Conservation (phyloP, 2,329 filamentous ascomycete genomes). For the Piedraia hortae region DNA sequence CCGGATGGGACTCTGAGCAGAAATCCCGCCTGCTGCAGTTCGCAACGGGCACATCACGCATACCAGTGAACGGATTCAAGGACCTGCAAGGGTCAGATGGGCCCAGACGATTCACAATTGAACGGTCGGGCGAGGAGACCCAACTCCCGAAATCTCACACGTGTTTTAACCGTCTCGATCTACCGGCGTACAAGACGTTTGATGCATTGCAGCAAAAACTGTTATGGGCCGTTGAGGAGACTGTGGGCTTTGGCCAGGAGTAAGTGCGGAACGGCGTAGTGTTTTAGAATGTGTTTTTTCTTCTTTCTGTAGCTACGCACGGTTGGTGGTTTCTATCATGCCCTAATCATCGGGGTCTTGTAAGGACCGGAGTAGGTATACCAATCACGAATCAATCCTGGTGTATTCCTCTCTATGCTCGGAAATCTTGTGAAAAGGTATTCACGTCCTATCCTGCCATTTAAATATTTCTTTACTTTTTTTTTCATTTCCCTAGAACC, state of each 20-base stretch:
- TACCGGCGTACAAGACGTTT: constrained; percentile 74
- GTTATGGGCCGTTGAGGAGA: constrained; percentile 93
- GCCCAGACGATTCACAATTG: constrained; percentile 84
- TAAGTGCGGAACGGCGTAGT: constrained; percentile 27
- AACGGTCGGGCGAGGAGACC: constrained; percentile 75
- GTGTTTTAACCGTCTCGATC: constrained; percentile 91
- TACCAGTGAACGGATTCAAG: constrained; percentile 98
- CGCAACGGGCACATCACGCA: constrained; percentile 87
- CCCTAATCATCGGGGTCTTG: no score
- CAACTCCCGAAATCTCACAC: constrained; percentile 94
- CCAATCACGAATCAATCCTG: no score
- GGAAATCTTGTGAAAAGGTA: no score
- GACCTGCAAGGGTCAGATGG: constrained; percentile 93
- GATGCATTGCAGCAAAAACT: constrained; percentile 71
- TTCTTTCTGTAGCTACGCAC: background rate
- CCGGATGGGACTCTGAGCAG: constrained; percentile 92
- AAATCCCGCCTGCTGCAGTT: constrained; percentile 92
- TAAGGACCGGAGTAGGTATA: no score
- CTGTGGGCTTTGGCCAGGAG: constrained; percentile 95
- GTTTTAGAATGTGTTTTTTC: no score
- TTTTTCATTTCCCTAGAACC: no score
- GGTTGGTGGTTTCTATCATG: no score
- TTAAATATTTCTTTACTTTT: no score
- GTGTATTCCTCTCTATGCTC: no score
- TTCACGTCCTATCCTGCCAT: no score